Evolutionary conservation across 129 eudicot species (phyloP), one percentile per base, ranked within the genome.

Genomic region (Pittosporum tobira): DNA sequence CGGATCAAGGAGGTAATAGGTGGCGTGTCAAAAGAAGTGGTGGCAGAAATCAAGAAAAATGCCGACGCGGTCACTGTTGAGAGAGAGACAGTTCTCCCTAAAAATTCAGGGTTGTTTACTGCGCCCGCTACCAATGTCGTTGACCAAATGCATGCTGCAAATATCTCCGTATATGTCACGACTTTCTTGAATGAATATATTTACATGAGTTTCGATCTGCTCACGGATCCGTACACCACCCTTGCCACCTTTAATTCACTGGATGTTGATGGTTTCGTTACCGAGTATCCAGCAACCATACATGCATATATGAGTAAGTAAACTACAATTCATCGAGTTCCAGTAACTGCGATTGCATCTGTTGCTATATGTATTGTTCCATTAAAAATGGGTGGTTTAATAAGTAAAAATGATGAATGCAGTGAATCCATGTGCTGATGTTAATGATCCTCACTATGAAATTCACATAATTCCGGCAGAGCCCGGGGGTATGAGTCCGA

Each of bases 201-300:
- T 21, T 79, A 66, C 67, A 63, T 81, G 51, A 34, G 62, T 27
- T 80, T 93, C 57, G 99, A 93, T 66, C 76, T 63, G 65, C 66
- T 65, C 37, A 62, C 88, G 0, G 99, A 93, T 77, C 99, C 96
- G 24, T 77, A 84, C 55, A 59, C 72, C 0, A 84, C 81, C 62
- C 83, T 93, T 22, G 75, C 78, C 48, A 80, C 96, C 23, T 53
- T 75, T 26, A n/a, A n/a, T 5, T 49, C 64, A 7, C 71, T 25
- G 8, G 67, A 69, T 3, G 84, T 81, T 5, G 94, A 87, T 61
- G 99, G 94, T 1, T 51, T 93, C 14, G 47, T 83, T 26, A 93
- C 96, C 0, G 94, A 86, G 9, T 81, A 56, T 61, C 99, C 99
- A 3, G 82, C 79, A 38, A 87, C 94, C 0, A 93, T 93, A 51